phyloP scores from a whole-genome alignment of 495 filamentous ascomycete genomes.

The Evernia prunastri region DNA sequence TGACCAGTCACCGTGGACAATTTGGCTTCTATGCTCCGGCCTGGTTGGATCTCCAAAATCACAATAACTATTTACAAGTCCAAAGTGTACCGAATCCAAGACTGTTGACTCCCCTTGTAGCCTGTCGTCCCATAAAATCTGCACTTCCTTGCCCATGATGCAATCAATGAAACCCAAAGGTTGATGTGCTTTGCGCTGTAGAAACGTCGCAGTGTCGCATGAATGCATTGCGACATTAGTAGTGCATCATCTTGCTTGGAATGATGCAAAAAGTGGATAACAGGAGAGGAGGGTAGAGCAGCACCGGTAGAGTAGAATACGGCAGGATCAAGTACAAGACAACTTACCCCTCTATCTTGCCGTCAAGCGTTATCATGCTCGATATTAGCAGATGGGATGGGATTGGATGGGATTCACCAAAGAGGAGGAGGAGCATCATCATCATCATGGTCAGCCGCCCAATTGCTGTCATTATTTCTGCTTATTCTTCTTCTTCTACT shows the following conservation, averaged over 20 bases:
- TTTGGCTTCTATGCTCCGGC: background rate
- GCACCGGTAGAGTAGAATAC: background rate
- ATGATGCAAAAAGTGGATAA: background rate
- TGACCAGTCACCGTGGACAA: background rate
- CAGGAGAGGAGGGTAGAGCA: too few relatives aligned
- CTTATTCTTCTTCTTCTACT: too few relatives aligned
- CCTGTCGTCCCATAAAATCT: background rate
- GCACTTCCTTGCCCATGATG: background rate
- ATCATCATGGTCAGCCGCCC: background rate
- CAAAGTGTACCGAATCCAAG: background rate
- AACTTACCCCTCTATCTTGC: background rate
- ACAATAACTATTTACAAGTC: background rate
- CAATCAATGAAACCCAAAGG: background rate
- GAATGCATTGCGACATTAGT: conserved; percentile 8
- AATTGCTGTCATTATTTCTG: background rate
- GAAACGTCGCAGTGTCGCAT: conserved; percentile 4
- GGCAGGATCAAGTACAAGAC: background rate
- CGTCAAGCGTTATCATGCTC: conserved; percentile 1
- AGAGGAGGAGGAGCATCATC: background rate
- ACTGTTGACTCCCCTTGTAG: background rate
- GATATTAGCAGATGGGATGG: background rate
- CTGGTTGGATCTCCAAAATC: background rate
- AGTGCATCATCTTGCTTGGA: conserved; percentile 2
- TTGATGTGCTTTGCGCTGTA: conserved; percentile 1
- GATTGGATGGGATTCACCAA: too few relatives aligned